A percentile compares a stretch with the other conserved stretches of the same genome.
Evolutionary conservation across 495 filamentous ascomycete genomes (phyloP).

Genomic region (Penicillium mononematosum): DNA sequence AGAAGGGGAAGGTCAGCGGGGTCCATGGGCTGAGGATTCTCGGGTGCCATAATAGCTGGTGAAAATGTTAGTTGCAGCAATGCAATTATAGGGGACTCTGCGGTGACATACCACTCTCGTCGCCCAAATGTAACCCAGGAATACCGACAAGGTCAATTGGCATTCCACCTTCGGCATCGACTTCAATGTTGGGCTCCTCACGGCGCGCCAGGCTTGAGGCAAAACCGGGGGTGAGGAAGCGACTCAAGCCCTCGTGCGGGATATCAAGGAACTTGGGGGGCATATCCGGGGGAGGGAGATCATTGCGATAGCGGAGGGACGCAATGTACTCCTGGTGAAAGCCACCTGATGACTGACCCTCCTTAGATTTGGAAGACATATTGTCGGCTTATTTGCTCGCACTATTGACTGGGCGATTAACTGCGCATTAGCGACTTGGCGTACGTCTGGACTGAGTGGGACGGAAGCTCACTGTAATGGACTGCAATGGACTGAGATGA

Average conservation of each 20-base stretch:
- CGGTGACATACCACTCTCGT: slow-evolving; percentile 79
- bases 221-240: slow-evolving; percentile 85
- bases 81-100: neutral
- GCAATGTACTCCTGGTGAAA: slow-evolving; percentile 96
- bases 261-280: slow-evolving; percentile 96
- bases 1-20: slow-evolving; percentile 80
- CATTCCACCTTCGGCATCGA: slow-evolving; percentile 97
- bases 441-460: neutral
- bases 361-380: slow-evolving; percentile 44
- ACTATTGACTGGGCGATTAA: neutral
- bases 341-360: slow-evolving; percentile 53
- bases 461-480: neutral
- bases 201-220: slow-evolving; percentile 83
- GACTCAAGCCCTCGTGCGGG: slow-evolving; percentile 82
- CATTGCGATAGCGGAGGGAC: slow-evolving; percentile 90
- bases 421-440: neutral
- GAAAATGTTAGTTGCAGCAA: slow-evolving; percentile 12
- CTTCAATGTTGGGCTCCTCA: slow-evolving; percentile 93
- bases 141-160: slow-evolving; percentile 92
- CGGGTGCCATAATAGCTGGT: slow-evolving; percentile 75
- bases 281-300: slow-evolving; percentile 86
- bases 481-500: neutral
- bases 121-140: slow-evolving; percentile 89
- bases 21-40: slow-evolving; percentile 66
- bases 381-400: neutral